Evolutionary conservation across 768 basidiomycete species (phyloP).

Genomic region (Trametes sanguinea): DNA sequence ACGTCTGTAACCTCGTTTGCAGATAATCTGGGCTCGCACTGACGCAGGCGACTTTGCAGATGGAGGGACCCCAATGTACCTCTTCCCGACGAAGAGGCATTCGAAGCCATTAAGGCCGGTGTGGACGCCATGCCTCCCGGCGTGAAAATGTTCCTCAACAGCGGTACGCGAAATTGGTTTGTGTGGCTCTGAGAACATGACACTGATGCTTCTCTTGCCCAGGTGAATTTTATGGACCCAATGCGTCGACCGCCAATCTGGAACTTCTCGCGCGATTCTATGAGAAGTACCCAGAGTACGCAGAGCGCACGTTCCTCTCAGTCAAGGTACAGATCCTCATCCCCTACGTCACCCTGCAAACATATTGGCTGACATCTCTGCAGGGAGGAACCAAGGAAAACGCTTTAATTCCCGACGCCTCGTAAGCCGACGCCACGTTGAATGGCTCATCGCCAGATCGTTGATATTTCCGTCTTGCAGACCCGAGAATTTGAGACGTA

Average conservation of each 20-base stretch:
- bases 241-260: slow-evolving; percentile 45
- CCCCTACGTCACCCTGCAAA: not conserved
- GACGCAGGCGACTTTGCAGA: not conserved
- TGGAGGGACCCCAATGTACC: slow-evolving; percentile 42
- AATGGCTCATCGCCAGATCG: too few species aligned
- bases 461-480: slow-evolving; percentile 1
- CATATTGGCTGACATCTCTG: not conserved
- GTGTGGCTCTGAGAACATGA: too few species aligned
- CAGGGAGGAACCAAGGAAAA: slow-evolving; percentile 28
- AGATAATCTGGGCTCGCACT: not conserved
- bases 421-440: slow-evolving; percentile 26
- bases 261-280: slow-evolving; percentile 53
- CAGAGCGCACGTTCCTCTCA: slow-evolving; percentile 49
- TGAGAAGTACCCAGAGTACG: slow-evolving; percentile 45
- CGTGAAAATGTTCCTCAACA: slow-evolving; percentile 53
- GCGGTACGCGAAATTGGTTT: slow-evolving; percentile 34
- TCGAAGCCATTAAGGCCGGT: slow-evolving; percentile 60
- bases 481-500: slow-evolving; percentile 47
- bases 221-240: slow-evolving; percentile 60
- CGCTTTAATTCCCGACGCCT: slow-evolving; percentile 26
- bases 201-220: not conserved
- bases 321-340: slow-evolving; percentile 43
- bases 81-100: slow-evolving; percentile 58
- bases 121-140: slow-evolving; percentile 45
- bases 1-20: slow-evolving; percentile 39